Conservation (phyloP, 257 asterid species). For the Solanum paucissectum region DNA sequence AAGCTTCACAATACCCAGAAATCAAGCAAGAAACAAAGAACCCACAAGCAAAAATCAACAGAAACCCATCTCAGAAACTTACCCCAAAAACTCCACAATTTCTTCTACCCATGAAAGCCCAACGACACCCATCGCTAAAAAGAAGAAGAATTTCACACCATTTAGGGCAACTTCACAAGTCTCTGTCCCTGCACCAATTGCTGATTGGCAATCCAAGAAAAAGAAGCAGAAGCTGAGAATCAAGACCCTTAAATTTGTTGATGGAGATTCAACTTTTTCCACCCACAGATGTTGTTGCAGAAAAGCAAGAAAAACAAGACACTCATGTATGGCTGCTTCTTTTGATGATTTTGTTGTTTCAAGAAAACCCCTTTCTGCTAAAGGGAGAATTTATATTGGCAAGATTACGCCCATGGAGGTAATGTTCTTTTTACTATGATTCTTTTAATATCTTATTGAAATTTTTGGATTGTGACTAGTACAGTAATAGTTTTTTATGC, state of each 20-base stretch:
- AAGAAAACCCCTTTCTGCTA: conserved; percentile 38
- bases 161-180: background rate
- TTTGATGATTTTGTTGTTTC: conserved; percentile 75
- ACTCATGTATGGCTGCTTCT: conserved; percentile 17
- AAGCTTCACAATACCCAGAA: background rate
- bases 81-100: background rate
- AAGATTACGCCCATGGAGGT: conserved; percentile 47
- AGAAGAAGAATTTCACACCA: background rate
- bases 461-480: background rate
- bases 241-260: background rate
- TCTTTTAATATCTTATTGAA: background rate
- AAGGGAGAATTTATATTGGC: conserved; percentile 45
- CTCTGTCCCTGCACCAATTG: background rate
- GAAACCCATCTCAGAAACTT: background rate
- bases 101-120: background rate
- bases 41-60: background rate
- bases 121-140: background rate
- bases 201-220: background rate
- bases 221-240: background rate
- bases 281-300: background rate
- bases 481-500: background rate
- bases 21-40: background rate
- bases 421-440: background rate
- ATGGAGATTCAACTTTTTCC: background rate
- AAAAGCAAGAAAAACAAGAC: background rate